Percentiles rank a stretch among this genome's conserved stretches.
Conservation (phyloP, 768 basidiomycete genomes). For the Panaeolus papilionaceus region DNA sequence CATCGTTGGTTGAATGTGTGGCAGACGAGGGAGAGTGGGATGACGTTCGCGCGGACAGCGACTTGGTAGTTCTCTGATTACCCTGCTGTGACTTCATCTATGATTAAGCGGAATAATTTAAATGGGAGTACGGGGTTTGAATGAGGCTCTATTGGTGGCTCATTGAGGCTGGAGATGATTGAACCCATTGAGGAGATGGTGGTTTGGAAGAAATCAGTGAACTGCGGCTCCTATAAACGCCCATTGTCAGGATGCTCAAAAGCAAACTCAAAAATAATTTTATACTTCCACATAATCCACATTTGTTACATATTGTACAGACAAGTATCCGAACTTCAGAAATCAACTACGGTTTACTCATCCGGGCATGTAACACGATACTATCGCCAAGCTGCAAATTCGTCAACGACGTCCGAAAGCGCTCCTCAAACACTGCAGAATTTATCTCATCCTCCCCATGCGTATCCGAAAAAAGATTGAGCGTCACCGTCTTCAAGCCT, state of each 20-base stretch:
- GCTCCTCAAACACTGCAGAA: background rate
- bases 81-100: background rate
- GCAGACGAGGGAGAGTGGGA: background rate
- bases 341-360: too few species aligned
- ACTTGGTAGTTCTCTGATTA: background rate
- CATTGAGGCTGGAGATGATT: background rate
- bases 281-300: too few species aligned
- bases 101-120: background rate
- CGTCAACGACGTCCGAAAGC: background rate
- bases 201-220: background rate
- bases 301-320: too few species aligned
- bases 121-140: background rate
- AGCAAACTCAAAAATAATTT: too few species aligned
- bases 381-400: background rate
- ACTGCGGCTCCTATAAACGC: background rate
- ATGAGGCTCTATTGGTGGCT: background rate
- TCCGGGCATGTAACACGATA: too few species aligned
- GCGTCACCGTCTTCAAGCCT: background rate
- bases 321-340: too few species aligned
- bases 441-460: background rate
- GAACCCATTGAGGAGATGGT: background rate
- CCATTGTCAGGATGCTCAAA: too few species aligned
- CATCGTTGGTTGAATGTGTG: background rate
- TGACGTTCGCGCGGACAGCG: background rate
- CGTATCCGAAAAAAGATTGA: background rate